A percentile compares a stretch with the other conserved stretches of the same genome.
Evolutionary conservation across 2,329 filamentous ascomycete genomes (phyloP).

Genomic region (Arthrobotrys sphaeroides): DNA sequence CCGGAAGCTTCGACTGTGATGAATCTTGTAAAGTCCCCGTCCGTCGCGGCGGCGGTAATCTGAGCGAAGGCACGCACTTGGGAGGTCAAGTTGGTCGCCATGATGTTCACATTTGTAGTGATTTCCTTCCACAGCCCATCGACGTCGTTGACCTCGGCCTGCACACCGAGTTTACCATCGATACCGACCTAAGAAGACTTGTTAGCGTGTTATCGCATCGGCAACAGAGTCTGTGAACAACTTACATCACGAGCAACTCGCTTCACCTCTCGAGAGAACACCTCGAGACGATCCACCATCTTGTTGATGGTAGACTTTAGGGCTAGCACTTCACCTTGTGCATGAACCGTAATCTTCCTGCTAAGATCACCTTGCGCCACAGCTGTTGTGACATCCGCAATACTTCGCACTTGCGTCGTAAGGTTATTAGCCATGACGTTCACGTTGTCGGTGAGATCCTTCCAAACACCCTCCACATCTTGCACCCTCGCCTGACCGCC

Average conservation of each 20-base stretch:
- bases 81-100: conserved; percentile 78
- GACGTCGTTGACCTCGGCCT: conserved; percentile 91
- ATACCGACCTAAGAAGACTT: conserved; percentile 68
- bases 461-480: conserved; percentile 96
- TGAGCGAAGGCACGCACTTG: conserved; percentile 98
- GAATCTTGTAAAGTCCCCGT: conserved; percentile 95
- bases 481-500: conserved; percentile 87
- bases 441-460: conserved; percentile 90
- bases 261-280: conserved; percentile 96
- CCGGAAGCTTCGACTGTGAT: conserved; percentile 97
- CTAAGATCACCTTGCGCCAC: conserved; percentile 91
- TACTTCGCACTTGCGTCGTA: conserved; percentile 91
- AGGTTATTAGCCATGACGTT: conserved; percentile 89
- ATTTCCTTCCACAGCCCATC: conserved; percentile 98
- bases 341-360: conserved; percentile 93
- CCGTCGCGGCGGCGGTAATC: conserved; percentile 96
- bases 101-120: conserved; percentile 90
- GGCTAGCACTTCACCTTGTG: conserved; percentile 91
- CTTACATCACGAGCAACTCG: conserved; percentile 89
- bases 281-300: conserved; percentile 95
- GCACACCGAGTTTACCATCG: conserved; percentile 97
- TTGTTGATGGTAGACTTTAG: conserved; percentile 97
- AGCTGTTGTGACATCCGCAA: conserved; percentile 80
- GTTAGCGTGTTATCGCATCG: not conserved
- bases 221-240: not conserved